Evolutionary conservation across 1,139 yeast species (phyloP).

Genomic region (Geotrichum macrosporum): DNA sequence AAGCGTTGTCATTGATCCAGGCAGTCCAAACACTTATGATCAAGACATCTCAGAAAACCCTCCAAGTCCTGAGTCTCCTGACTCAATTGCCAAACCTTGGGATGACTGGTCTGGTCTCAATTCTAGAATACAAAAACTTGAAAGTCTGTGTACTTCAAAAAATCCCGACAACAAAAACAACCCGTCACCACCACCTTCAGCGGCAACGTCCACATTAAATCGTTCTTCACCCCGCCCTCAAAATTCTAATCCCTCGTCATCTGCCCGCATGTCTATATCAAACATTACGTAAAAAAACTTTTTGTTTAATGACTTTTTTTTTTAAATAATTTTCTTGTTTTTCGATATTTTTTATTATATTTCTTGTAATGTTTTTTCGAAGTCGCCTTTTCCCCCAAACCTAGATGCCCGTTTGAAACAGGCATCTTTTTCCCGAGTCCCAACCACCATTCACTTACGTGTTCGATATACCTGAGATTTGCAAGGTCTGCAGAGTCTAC

Average conservation of each 20-base stretch:
- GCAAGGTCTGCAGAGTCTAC: too few species aligned
- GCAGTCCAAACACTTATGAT: conserved; percentile 8
- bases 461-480: too few species aligned
- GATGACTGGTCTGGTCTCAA: conserved; percentile 2
- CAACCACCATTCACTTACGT: too few species aligned
- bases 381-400: too few species aligned
- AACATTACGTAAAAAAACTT: conserved; percentile 4
- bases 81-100: background rate
- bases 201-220: too few species aligned
- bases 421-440: too few species aligned
- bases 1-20: conserved; percentile 12
- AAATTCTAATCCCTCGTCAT: background rate
- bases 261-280: conserved; percentile 6
- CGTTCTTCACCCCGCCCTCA: too few species aligned
- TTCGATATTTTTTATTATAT: too few species aligned
- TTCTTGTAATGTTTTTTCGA: too few species aligned
- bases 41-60: conserved; percentile 2
- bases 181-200: too few species aligned
- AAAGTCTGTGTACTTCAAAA: background rate
- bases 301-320: background rate
- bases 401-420: too few species aligned
- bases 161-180: background rate
- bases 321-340: too few species aligned
- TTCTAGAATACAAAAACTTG: background rate
- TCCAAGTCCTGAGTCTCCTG: background rate